These are phyloP conservation scores for Spencermartinsiella ligniputridi DNA, from an alignment of 1,139 yeast species.

Conservation along the genomic window DNA sequence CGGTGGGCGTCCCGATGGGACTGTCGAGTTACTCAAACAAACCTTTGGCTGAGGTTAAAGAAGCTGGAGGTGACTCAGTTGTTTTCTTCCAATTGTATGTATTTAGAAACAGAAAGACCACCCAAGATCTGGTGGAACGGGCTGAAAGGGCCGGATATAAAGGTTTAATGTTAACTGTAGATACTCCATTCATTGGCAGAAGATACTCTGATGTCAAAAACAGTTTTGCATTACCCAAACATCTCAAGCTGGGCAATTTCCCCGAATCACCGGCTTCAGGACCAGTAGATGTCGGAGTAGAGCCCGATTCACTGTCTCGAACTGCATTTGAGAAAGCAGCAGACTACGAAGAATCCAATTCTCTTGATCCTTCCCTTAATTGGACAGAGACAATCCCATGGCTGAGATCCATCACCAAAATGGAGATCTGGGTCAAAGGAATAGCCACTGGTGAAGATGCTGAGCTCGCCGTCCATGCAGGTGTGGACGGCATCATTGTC, in stretches of 20 bases:
- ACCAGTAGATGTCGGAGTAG: constrained; percentile 30
- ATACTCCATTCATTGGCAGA: constrained; percentile 61
- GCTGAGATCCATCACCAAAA: constrained; percentile 30
- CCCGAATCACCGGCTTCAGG: constrained; percentile 18
- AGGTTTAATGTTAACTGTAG: constrained; percentile 59
- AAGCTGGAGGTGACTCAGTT: constrained; percentile 29
- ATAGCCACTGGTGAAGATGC: constrained; percentile 56
- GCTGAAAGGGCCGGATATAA: constrained; percentile 51
- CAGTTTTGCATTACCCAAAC: constrained; percentile 39
- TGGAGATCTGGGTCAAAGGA: constrained; percentile 45
- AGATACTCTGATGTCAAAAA: constrained; percentile 50
- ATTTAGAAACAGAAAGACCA: constrained; percentile 40
- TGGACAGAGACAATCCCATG: constrained; percentile 51
- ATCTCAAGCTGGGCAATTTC: constrained; percentile 30
- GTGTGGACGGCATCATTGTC: constrained; percentile 54
- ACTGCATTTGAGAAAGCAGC: constrained; percentile 12
- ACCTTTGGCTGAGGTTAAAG: constrained; percentile 30
- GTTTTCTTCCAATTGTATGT: constrained; percentile 42
- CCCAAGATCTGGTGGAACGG: constrained; percentile 41
- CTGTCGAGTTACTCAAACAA: constrained; percentile 29
- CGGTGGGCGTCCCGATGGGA: constrained; percentile 31
- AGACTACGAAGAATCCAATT: constrained; percentile 20
- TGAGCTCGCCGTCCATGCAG: constrained; percentile 49
- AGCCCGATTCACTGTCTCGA: constrained; percentile 23
- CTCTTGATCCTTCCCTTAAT: constrained; percentile 64